phyloP scores from a whole-genome alignment of 1,284 basidiomycete genomes.

The Trichosporon sp. region DNA sequence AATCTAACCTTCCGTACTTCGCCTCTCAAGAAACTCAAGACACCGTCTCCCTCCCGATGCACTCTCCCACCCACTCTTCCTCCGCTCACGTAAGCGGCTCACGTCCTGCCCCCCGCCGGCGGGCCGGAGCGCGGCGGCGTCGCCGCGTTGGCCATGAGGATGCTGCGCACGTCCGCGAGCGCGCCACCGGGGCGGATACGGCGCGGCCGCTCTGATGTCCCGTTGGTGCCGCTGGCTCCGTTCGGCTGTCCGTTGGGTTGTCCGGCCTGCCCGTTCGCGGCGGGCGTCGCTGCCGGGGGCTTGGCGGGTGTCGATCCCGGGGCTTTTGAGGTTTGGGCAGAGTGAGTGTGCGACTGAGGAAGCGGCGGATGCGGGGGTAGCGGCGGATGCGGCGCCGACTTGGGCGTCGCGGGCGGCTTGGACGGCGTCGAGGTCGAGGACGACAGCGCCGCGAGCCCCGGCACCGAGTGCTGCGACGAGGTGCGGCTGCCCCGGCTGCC shows the following conservation, averaged over 20 bases:
- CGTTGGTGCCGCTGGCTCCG: neutral
- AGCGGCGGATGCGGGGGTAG: neutral
- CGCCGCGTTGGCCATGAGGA: neutral
- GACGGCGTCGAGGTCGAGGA: neutral
- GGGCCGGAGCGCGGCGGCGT: neutral
- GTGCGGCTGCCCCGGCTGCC: neutral
- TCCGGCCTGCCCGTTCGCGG: neutral
- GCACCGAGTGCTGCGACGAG: neutral
- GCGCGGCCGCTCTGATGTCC: neutral
- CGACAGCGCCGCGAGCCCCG: neutral
- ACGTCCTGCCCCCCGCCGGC: neutral
- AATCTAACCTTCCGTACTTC: neutral
- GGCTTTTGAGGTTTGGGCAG: neutral
- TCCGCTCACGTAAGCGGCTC: too few species aligned
- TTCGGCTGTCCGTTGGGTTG: neutral
- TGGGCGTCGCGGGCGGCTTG: neutral
- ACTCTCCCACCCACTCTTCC: too few species aligned
- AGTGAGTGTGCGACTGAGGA: neutral
- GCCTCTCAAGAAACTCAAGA: neutral
- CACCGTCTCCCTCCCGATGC: too few species aligned
- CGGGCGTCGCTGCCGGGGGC: neutral
- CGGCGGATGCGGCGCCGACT: neutral
- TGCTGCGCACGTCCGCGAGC: neutral
- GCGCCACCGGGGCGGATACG: neutral
- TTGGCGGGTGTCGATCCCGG: neutral